These are phyloP conservation scores for Lentinula lateritia DNA, from an alignment of 768 basidiomycete genomes.

Conservation along the genomic window DNA sequence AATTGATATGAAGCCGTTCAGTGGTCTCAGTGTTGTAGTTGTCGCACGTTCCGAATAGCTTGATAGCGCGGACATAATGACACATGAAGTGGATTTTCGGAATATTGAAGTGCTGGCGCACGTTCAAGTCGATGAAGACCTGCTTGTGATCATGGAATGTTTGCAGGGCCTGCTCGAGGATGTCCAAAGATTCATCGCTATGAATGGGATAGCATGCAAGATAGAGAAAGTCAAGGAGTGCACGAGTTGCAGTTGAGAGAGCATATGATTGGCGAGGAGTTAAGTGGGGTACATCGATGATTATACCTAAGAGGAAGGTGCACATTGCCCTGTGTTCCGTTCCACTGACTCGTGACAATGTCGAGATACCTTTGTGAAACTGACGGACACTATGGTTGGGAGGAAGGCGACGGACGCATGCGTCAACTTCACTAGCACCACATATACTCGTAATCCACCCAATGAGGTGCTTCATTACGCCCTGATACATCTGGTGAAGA, in stretches of 20 bases:
- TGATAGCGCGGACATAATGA: conserved; percentile 17
- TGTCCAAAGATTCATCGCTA: conserved; percentile 17
- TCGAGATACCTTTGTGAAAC: conserved; percentile 24
- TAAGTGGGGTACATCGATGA: conserved; percentile 13
- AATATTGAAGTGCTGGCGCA: conserved; percentile 20
- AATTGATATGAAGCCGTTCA: too few relatives aligned
- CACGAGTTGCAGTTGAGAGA: conserved; percentile 16
- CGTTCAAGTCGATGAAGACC: conserved; percentile 20
- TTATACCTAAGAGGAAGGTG: conserved; percentile 15
- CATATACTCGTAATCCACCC: conserved; percentile 15
- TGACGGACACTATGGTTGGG: conserved; percentile 20
- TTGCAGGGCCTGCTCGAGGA: conserved; percentile 17
- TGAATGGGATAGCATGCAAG: too few relatives aligned
- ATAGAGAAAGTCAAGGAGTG: conserved; percentile 7
- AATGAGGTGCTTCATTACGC: conserved; percentile 21
- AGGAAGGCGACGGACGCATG: conserved; percentile 20
- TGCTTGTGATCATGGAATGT: conserved; percentile 27
- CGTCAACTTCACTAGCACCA: conserved; percentile 20
- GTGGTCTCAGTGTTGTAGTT: conserved; percentile 16
- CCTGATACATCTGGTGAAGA: conserved; percentile 22
- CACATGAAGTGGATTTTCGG: conserved; percentile 20
- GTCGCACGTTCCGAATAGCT: conserved; percentile 15
- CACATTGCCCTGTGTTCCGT: conserved; percentile 21
- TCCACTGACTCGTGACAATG: conserved; percentile 20
- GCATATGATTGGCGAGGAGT: neutral